Evolutionary conservation across 345 rosid species (phyloP), one percentile per base, ranked within the genome.

Genomic region (Toxicodendron radicans): DNA sequence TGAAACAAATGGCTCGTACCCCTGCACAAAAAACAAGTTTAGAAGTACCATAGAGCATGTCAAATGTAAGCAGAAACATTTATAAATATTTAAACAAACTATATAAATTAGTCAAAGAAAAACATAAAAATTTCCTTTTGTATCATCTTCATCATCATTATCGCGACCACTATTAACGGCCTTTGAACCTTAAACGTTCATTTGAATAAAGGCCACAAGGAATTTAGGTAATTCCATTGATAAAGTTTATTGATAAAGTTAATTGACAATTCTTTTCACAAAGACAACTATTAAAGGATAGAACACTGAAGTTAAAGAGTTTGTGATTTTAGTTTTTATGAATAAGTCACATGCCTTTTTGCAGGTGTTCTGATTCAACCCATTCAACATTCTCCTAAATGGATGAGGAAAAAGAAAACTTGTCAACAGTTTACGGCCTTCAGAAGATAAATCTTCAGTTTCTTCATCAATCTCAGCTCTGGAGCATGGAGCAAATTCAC

Each of bases 1-100:
- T 48, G 99, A 95, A 74, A 95, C 93, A 84, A 95, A 93, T 14
- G 96, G 98, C 78, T 93, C 98, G 49, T 85, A 65, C 60, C 91
- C 99, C 99, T 95, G 88, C 63, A 54, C 59, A 75, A 49, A 48
- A 18, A 43, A 14, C 63, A 72, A 23, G 72, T 73, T 51, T 79
- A 30, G 45, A 56, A 14, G 53, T 53, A 56, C 41, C 6, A 32
- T 54, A 60, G 3, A 16, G 30, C 41, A 51, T 73, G 30, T 18
- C 46, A 64, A 46, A 45, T 58, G 58, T 27, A 18, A 71, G 52
- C 64, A 66, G 18, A 54, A 65, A 54, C 54, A 51, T 49, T 20
- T 1, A 46, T 10, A 21, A n/a, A 74, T 21, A 56, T 46, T 13
- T n/a, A 73, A 41, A 69, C 57, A 64, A 32, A 23, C 9, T 53